Base-by-base conservation (phyloP, 352 stramenopile genomes). In the Globisporangium solare region DNA sequence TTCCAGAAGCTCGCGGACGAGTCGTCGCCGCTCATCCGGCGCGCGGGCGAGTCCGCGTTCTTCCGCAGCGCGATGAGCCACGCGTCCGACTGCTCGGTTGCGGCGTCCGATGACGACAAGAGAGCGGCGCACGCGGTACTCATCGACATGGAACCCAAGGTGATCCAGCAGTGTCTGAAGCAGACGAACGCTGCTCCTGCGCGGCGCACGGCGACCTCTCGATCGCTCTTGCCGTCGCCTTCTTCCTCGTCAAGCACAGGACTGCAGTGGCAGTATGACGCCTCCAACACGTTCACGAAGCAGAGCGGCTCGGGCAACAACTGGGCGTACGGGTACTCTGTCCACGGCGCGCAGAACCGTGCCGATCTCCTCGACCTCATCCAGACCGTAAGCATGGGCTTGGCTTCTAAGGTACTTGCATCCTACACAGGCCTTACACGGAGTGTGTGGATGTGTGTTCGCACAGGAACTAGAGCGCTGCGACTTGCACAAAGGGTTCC, bases 111-210 rank as follows among this genome's bases (percentile, higher is more conserved):
- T 13, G 8, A 47, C 5, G 31, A 7, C 31, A 58, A 51, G 48
- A 51, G 43, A 47, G 53, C 53, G 14, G 83, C 83, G 27, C 79
- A 82, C 50, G 83, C 83, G 2, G 74, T 94, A 58, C 70, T 94
- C 11, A 67, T 94, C 3, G 83, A 94, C 58, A 94, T 88, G 82
- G 83, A 94, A 76, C 83, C 82, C 27, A 88, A 89, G 41, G 81
- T 90, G 31, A 68, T 88, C 52, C 68, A 84, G 58, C 68, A 74
- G 52, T 85, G 74, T 55, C 57, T 87, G 24, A 54, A 54, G 31
- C 27, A 57, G 20, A 22, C 37, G 12, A 35, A 8, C 27, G 27
- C 5, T 35, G 27, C 10, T 35, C 50, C 51, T 17, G 47, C n/a
- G 14, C 13, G 20, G 3, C 43, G 49, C n/a, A 11, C 35, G 6